Evolutionary conservation across 352 stramenopile species (phyloP).

Genomic region (Phytophthora sojae): DNA sequence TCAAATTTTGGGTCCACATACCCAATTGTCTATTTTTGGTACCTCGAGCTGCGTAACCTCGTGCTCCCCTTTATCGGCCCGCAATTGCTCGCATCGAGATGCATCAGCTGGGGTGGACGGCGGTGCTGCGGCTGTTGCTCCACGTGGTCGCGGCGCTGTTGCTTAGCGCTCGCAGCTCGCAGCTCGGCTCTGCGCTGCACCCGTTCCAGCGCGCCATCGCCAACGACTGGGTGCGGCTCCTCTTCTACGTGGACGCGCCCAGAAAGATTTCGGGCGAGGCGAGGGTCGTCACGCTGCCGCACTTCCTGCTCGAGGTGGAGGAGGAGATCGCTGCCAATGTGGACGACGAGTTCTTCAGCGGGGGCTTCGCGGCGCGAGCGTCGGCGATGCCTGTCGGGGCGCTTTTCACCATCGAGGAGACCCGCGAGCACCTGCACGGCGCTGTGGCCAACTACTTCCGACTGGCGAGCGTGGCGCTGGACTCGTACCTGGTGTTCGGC

Average conservation of each 20-base stretch:
- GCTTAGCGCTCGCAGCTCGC: slow-evolving; percentile 55
- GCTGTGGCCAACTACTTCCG: slow-evolving; percentile 69
- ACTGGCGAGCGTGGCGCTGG: slow-evolving; percentile 61
- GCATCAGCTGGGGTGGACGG: neutral
- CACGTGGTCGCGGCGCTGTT: slow-evolving; percentile 52
- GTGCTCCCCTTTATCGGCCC: too few relatives aligned
- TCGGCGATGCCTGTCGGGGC: slow-evolving; percentile 69
- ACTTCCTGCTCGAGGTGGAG: slow-evolving; percentile 72
- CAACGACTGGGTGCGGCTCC: slow-evolving; percentile 74
- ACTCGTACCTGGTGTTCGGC: slow-evolving; percentile 53
- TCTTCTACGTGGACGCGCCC: slow-evolving; percentile 74
- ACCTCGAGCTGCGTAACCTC: too few relatives aligned
- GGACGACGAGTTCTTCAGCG: slow-evolving; percentile 67
- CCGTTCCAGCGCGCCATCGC: slow-evolving; percentile 67
- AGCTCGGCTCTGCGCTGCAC: slow-evolving; percentile 57
- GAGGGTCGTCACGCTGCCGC: slow-evolving; percentile 55
- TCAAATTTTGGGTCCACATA: too few relatives aligned
- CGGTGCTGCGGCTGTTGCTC: slow-evolving; percentile 45
- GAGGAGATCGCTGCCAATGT: slow-evolving; percentile 74
- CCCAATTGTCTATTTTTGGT: too few relatives aligned
- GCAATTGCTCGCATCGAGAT: neutral
- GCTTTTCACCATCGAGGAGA: slow-evolving; percentile 81
- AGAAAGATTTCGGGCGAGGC: slow-evolving; percentile 1
- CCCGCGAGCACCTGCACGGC: slow-evolving; percentile 70
- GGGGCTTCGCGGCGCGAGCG: slow-evolving; percentile 55